Evolutionary conservation across 306 rosid genomes (phyloP).

Genomic region (Dryas alaskensis): DNA sequence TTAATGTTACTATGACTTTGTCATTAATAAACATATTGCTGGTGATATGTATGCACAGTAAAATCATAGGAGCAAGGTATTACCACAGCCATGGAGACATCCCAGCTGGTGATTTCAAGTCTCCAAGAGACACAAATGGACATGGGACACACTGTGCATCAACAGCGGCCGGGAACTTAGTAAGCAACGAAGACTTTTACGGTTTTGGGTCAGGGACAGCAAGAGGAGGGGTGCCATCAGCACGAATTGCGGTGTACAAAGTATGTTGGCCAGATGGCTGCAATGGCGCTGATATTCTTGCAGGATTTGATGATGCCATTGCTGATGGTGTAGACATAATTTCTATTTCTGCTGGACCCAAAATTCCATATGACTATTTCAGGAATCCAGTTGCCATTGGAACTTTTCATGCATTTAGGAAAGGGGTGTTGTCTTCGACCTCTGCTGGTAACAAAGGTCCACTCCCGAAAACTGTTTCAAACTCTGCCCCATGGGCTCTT

Average conservation of each 20-base stretch:
- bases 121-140: conserved; percentile 37
- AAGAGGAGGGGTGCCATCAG: conserved; percentile 35
- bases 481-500: background rate
- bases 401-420: conserved; percentile 54
- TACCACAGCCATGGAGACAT: background rate
- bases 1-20: too few species aligned
- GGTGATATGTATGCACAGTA: conserved; percentile 14
- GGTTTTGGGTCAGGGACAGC: conserved; percentile 43
- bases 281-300: conserved; percentile 5
- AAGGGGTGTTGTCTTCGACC: conserved; percentile 40
- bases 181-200: conserved; percentile 23
- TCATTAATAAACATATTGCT: too few species aligned
- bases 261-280: conserved; percentile 27
- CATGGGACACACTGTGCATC: conserved; percentile 59
- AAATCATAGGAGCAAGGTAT: conserved; percentile 51
- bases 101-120: background rate
- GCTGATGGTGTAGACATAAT: conserved; percentile 53
- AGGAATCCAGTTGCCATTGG: conserved; percentile 31
- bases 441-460: conserved; percentile 45
- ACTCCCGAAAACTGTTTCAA: background rate
- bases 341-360: conserved; percentile 27
- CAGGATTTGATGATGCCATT: conserved; percentile 45
- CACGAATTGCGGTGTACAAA: conserved; percentile 45
- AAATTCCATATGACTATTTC: conserved; percentile 19
- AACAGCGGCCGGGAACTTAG: conserved; percentile 40